Conservation (phyloP, 2,329 filamentous ascomycete genomes). For the Dactylonectria estremocensis region DNA sequence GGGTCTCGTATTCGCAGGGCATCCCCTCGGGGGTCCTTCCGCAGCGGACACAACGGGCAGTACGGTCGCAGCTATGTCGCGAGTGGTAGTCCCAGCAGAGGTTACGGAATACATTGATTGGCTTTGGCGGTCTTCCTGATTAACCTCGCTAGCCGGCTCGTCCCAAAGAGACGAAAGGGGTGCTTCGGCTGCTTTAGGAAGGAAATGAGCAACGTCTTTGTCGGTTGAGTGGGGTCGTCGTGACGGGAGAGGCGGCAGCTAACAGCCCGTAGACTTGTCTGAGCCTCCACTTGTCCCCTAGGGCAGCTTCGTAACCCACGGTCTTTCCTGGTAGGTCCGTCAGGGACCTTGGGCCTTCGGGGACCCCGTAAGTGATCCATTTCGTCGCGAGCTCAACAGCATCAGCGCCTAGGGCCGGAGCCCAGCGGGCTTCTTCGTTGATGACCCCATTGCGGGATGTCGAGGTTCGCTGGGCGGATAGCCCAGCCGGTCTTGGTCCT, state of each 20-base stretch:
- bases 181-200: no score
- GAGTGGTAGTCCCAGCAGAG: neutral
- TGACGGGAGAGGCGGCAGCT: neutral
- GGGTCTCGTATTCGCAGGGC: neutral
- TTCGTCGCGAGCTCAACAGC: neutral
- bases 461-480: neutral
- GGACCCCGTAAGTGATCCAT: neutral
- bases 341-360: neutral
- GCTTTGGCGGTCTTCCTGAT: no score
- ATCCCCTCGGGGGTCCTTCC: neutral
- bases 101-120: neutral
- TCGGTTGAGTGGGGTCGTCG: neutral
- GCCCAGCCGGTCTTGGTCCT: neutral
- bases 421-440: neutral
- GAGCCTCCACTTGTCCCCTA: neutral
- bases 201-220: no score
- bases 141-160: no score
- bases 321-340: neutral
- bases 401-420: neutral
- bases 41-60: neutral
- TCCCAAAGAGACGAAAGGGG: no score
- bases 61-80: neutral
- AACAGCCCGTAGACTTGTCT: neutral
- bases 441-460: neutral
- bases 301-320: neutral